Base-by-base conservation (phyloP, 2,329 filamentous ascomycete genomes). In the Monilinia laxa region DNA sequence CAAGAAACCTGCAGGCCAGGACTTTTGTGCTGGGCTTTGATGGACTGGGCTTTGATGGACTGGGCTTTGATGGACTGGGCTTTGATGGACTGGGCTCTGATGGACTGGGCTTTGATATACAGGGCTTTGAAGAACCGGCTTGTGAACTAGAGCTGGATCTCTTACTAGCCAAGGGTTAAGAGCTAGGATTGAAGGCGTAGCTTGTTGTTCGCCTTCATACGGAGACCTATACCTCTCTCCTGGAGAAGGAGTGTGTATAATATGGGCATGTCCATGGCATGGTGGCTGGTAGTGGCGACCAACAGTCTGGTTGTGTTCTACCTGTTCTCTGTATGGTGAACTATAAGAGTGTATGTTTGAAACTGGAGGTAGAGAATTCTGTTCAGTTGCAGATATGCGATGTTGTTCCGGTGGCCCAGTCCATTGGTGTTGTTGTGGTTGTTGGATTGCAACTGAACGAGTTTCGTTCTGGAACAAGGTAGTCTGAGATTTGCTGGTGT, bases 1-100 rank as follows among this genome's bases (percentile, higher is more conserved):
- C 16, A 66, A 28, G 23, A 66, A 66, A 6, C 64, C 64, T 45
- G 64, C 56, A 47, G 64, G 64, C 56, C 64, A 66, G 38, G 49
- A 35, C 45, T 51, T 42, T 31, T 42, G 45, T 38, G 11, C 9
- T 54, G 57, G 58, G 4, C 45, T 58, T 59, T 20, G 42, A 40
- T 20, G 14, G 40, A 38, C n/a, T 2, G 28, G n/a, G n/a, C n/a
- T n/a, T n/a, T n/a, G n/a, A n/a, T n/a, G n/a, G n/a, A n/a, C n/a
- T n/a, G n/a, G n/a, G n/a, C n/a, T n/a, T n/a, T n/a, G n/a, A n/a
- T n/a, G n/a, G n/a, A n/a, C n/a, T n/a, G n/a, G n/a, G n/a, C n/a
- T n/a, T n/a, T n/a, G n/a, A n/a, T n/a, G n/a, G n/a, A n/a, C n/a
- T n/a, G n/a, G n/a, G n/a, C n/a, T n/a, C n/a, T n/a, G n/a, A 16